A percentile compares a stretch with the other conserved stretches of the same genome.
These are phyloP conservation scores for Polygonum maritimum DNA, from an alignment of 148 eudicot genomes.

Conservation along the genomic window DNA sequence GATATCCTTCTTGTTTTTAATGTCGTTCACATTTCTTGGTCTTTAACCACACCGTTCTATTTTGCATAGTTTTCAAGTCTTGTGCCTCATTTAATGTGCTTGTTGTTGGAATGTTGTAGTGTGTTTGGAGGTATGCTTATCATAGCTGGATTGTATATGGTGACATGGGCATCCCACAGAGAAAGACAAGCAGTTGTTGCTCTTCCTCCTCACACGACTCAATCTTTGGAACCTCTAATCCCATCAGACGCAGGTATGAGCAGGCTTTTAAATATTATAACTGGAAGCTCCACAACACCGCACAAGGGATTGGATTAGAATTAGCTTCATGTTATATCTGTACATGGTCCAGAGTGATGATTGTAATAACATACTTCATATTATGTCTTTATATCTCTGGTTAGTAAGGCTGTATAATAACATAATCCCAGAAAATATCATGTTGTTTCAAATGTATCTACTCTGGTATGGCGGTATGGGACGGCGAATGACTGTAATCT, in stretches of 20 bases:
- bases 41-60: background rate
- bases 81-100: background rate
- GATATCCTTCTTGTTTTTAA: no score
- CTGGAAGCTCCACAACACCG: background rate
- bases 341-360: background rate
- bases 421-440: background rate
- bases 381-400: background rate
- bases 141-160: conserved; percentile 78
- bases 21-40: no score
- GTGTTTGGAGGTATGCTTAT: conserved; percentile 71
- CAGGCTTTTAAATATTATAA: conserved; percentile 20
- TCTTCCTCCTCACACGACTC: conserved; percentile 23
- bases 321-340: background rate
- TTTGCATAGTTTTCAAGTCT: background rate
- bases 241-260: conserved; percentile 36
- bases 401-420: background rate
- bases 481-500: no score
- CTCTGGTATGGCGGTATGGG: no score
- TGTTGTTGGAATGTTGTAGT: conserved; percentile 27
- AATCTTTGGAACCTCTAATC: conserved; percentile 50
- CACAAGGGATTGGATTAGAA: conserved; percentile 7
- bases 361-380: background rate
- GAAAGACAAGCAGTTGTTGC: conserved; percentile 43
- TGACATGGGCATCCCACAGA: conserved; percentile 78
- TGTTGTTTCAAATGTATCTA: background rate